Base-by-base conservation (phyloP, 2,329 filamentous ascomycete species). In the Fusarium lateritium region DNA sequence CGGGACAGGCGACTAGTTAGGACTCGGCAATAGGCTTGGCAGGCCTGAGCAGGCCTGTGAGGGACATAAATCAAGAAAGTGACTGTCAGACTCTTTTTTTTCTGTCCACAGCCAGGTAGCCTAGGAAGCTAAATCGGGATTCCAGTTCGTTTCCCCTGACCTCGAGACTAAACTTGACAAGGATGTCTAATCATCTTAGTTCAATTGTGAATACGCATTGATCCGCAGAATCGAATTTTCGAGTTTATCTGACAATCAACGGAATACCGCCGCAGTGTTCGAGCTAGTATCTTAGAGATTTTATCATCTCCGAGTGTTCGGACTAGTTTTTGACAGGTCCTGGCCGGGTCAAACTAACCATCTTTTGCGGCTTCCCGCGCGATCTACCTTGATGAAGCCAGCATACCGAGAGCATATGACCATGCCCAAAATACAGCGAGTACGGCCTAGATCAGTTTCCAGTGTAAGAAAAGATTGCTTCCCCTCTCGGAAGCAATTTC, bases 1-100 rank as follows among this genome's bases (percentile, higher is more conserved):
- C 50, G 31, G 43, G 38, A 38, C 19, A 46, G 39, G 47, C 15
- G 33, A 39, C 53, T 56, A 52, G 51, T 67, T 53, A 56, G 40
- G 66, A 44, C 59, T 70, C 62, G 66, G 45, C 31, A 63, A 56
- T 36, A 24, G 28, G 51, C 66, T 69, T 67, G 67, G 67, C 67
- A 50, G 14, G 53, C 51, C 62, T 56, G 66, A 67, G 50, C 49
- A 63, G 56, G 55, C 49, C 19, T 24, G 51, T 34, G 31, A 34
- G 54, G 52, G 15, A 26, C 28, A 42, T 36, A 42, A 43, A 40
- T 40, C 34, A 28, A 40, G 44, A 17, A 33, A 33, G 19, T 39
- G 26, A 24, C 21, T 24, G 38, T 19, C 9, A 22, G 19, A 22
- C 54, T 65, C 56, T 36, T 49, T 28, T 52, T 51, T 51, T 50